Evolutionary conservation across 2,329 filamentous ascomycete genomes (phyloP).

Genomic region (Albophoma yamanashiensis): DNA sequence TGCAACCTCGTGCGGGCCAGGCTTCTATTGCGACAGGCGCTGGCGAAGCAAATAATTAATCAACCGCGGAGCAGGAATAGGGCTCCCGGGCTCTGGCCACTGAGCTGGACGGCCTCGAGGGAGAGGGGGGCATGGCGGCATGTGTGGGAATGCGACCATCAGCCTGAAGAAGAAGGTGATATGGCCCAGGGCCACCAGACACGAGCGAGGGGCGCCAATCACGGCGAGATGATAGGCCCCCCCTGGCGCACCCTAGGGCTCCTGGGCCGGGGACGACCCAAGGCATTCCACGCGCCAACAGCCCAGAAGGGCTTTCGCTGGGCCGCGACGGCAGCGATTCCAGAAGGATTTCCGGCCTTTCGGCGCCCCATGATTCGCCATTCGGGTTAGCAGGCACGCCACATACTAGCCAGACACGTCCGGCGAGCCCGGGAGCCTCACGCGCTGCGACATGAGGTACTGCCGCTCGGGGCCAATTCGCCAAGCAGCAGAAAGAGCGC

Average conservation of each 20-base stretch:
- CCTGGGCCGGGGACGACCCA: slow-evolving; percentile 1
- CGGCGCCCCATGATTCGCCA: not conserved
- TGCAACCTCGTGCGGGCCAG: slow-evolving; percentile 12
- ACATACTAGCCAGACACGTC: not conserved
- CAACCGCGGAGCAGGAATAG: slow-evolving; percentile 6
- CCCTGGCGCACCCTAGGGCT: slow-evolving; percentile 9
- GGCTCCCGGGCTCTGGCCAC: slow-evolving; percentile 11
- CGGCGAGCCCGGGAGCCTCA: slow-evolving; percentile 9
- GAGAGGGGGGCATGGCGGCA: slow-evolving; percentile 13
- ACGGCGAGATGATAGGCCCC: slow-evolving; percentile 14
- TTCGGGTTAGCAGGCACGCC: not conserved
- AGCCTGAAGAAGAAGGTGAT: slow-evolving; percentile 25
- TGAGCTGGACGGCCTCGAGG: slow-evolving; percentile 10
- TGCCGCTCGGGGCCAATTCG: not conserved
- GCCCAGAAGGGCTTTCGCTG: slow-evolving; percentile 1
- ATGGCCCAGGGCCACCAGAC: slow-evolving; percentile 18
- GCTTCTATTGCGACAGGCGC: slow-evolving; percentile 7
- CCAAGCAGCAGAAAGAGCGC: not conserved
- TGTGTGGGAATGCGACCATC: slow-evolving; percentile 22
- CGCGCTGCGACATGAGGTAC: not conserved
- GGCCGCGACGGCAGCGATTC: slow-evolving; percentile 10
- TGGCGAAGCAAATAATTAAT: slow-evolving; percentile 7
- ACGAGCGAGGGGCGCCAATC: slow-evolving; percentile 19
- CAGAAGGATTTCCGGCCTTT: slow-evolving; percentile 17
- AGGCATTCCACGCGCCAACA: slow-evolving; percentile 10